Percentiles rank a stretch among this genome's conserved stretches.
phyloP scores from a whole-genome alignment of 148 eudicot species.

The Gaultheria prostrata region DNA sequence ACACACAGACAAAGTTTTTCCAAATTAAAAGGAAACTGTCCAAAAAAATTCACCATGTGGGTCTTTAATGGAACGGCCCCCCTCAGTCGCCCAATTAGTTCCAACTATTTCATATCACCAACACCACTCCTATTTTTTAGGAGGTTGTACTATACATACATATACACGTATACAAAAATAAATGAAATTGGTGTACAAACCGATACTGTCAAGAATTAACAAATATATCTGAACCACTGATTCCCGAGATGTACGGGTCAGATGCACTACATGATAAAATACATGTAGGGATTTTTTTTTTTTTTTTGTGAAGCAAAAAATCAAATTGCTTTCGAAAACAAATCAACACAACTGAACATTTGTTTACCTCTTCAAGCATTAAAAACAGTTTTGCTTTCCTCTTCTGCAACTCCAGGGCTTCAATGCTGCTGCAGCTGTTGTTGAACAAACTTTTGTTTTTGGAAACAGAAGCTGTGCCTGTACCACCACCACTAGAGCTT shows the following conservation, averaged over 20 bases:
- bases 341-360: background rate
- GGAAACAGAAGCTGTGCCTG: constrained; percentile 22
- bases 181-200: too few relatives aligned
- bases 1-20: constrained; percentile 20
- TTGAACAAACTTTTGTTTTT: constrained; percentile 44
- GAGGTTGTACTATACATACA: background rate
- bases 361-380: constrained; percentile 86
- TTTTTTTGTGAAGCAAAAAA: background rate
- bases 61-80: constrained; percentile 54
- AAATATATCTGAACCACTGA: too few relatives aligned
- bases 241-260: too few relatives aligned
- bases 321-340: background rate
- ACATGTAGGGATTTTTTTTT: background rate
- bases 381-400: constrained; percentile 69
- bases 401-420: constrained; percentile 70
- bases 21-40: constrained; percentile 37
- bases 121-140: background rate
- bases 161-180: background rate
- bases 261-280: background rate
- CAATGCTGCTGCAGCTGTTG: constrained; percentile 33
- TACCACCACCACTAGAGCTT: constrained; percentile 9
- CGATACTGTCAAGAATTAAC: too few relatives aligned
- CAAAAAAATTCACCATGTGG: constrained; percentile 46
- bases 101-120: constrained; percentile 15
- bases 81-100: constrained; percentile 49